phyloP scores from a whole-genome alignment of 2,329 filamentous ascomycete genomes.

The Scortechinia acanthostroma region DNA sequence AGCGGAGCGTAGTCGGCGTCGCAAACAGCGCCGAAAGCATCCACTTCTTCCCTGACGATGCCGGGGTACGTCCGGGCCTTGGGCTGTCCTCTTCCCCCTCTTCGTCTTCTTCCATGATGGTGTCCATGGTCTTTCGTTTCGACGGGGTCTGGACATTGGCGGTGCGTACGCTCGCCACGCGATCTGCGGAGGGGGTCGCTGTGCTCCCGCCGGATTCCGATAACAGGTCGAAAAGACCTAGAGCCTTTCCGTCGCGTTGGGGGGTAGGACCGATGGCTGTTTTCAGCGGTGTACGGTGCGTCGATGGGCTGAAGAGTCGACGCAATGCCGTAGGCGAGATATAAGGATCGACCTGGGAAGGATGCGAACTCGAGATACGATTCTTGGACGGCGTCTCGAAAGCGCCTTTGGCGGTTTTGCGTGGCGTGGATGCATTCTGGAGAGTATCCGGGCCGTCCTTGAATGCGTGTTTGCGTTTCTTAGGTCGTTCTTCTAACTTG shows the following conservation, averaged over 20 bases:
- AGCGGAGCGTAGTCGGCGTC: constrained; percentile 31
- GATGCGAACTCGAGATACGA: constrained; percentile 17
- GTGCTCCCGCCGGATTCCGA: constrained; percentile 25
- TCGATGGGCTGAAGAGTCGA: constrained; percentile 22
- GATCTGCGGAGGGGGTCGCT: constrained; percentile 12
- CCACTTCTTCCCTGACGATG: constrained; percentile 26
- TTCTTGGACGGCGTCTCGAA: constrained; percentile 21
- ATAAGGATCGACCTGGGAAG: constrained; percentile 29
- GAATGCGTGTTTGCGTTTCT: constrained; percentile 20
- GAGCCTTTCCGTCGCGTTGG: constrained; percentile 33
- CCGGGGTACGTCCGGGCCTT: constrained; percentile 7
- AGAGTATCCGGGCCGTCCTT: constrained; percentile 8
- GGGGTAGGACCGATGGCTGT: constrained; percentile 34
- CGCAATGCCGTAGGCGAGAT: constrained; percentile 28
- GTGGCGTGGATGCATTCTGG: constrained; percentile 16
- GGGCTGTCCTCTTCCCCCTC: constrained; percentile 14
- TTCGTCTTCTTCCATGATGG: constrained; percentile 22
- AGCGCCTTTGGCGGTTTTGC: constrained; percentile 18
- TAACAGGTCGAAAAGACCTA: constrained; percentile 36
- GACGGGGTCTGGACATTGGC: constrained; percentile 11
- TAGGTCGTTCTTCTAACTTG: constrained; percentile 10
- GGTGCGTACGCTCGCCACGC: constrained; percentile 8
- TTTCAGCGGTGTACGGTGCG: constrained; percentile 22
- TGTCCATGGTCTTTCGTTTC: constrained; percentile 14
- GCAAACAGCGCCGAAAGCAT: constrained; percentile 32